phyloP scores from a whole-genome alignment of 2,329 filamentous ascomycete genomes.

The Aspergillus uvarum region DNA sequence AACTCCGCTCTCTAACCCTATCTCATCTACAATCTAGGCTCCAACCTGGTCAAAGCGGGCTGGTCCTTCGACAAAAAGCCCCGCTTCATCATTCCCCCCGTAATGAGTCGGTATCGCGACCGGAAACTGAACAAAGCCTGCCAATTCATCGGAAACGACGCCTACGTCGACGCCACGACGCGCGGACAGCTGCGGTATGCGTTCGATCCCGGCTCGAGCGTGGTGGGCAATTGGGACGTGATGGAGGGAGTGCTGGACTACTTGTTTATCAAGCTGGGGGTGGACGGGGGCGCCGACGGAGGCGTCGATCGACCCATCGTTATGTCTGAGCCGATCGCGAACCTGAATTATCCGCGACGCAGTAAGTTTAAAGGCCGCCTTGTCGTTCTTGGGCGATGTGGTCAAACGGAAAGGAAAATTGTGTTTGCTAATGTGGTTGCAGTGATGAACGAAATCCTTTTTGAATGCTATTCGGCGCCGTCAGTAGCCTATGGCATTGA shows the following conservation, averaged over 20 bases:
- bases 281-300: slow-evolving; percentile 67
- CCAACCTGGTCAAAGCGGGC: slow-evolving; percentile 83
- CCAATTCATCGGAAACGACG: slow-evolving; percentile 87
- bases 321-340: slow-evolving; percentile 94
- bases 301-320: slow-evolving; percentile 82
- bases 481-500: slow-evolving; percentile 93
- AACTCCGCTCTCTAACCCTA: slow-evolving; percentile 1
- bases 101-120: slow-evolving; percentile 94
- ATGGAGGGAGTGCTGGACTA: slow-evolving; percentile 95
- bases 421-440: slow-evolving; percentile 3
- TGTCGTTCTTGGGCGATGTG: slow-evolving; percentile 17
- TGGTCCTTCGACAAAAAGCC: slow-evolving; percentile 93
- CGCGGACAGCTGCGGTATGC: slow-evolving; percentile 85
- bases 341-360: slow-evolving; percentile 82
- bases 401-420: background rate
- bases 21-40: slow-evolving; percentile 59
- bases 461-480: slow-evolving; percentile 90
- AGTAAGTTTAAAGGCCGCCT: slow-evolving; percentile 56
- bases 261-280: slow-evolving; percentile 86
- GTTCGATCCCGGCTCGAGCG: slow-evolving; percentile 85
- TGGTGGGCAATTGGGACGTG: slow-evolving; percentile 96
- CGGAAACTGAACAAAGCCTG: slow-evolving; percentile 90
- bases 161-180: slow-evolving; percentile 91
- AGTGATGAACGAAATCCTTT: slow-evolving; percentile 97
- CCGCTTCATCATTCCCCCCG: slow-evolving; percentile 75